Evolutionary conservation across 2,329 filamentous ascomycete species (phyloP).

Genomic region (Claviceps sp.): DNA sequence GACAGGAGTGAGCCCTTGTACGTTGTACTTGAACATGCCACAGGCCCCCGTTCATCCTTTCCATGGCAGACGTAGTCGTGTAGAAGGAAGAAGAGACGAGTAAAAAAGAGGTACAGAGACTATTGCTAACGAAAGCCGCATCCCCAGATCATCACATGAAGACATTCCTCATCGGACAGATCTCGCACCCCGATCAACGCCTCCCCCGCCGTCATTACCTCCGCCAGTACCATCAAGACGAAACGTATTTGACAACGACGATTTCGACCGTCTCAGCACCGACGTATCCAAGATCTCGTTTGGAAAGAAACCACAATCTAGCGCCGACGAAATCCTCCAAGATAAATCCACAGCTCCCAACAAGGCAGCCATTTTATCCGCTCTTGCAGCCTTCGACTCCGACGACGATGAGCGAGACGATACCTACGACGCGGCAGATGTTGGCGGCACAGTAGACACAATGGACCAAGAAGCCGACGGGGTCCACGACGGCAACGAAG

Average conservation of each 20-base stretch:
- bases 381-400: constrained; percentile 76
- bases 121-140: constrained; percentile 8
- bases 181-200: constrained; percentile 47
- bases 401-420: constrained; percentile 96
- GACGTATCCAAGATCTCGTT: constrained; percentile 60
- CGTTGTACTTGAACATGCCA: constrained; percentile 11
- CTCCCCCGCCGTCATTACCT: constrained; percentile 24
- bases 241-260: constrained; percentile 71
- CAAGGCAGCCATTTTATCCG: constrained; percentile 79
- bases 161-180: constrained; percentile 16
- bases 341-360: constrained; percentile 52
- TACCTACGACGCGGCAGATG: constrained; percentile 85
- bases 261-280: constrained; percentile 57
- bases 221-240: constrained; percentile 40
- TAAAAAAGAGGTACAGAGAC: neutral
- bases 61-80: neutral
- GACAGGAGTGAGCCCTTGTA: constrained; percentile 54
- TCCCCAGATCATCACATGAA: constrained; percentile 16
- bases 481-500: constrained; percentile 45
- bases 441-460: constrained; percentile 74
- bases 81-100: neutral
- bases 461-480: constrained; percentile 42
- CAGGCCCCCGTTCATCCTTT: neutral
- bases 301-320: constrained; percentile 53
- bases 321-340: constrained; percentile 58